Conservation (phyloP, 1,139 yeast species). For the Pichia sp. region DNA sequence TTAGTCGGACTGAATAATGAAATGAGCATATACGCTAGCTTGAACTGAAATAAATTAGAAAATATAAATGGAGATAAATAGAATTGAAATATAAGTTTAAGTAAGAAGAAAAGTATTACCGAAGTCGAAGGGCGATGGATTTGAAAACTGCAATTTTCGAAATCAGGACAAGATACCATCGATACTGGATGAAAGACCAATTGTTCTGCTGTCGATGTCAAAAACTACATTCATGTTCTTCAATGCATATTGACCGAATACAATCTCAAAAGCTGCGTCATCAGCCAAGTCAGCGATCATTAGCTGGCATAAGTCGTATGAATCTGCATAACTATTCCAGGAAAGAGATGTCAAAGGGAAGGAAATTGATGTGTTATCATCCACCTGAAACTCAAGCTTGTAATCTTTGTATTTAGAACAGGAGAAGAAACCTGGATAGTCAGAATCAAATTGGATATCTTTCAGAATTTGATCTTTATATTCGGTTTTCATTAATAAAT, state of each 20-base stretch:
- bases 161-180: conserved; percentile 7
- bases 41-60: no score
- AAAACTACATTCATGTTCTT: conserved; percentile 16
- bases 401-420: conserved; percentile 12
- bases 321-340: conserved; percentile 15
- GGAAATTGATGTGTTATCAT: conserved; percentile 2
- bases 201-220: conserved; percentile 12
- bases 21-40: no score
- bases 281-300: conserved; percentile 14
- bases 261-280: conserved; percentile 10
- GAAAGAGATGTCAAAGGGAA: conserved; percentile 15
- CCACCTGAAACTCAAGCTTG: conserved; percentile 6
- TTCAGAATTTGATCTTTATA: conserved; percentile 10
- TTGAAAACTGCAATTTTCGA: no score
- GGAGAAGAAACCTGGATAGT: conserved; percentile 12
- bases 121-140: no score
- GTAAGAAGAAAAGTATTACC: no score
- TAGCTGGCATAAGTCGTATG: conserved; percentile 17
- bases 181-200: conserved; percentile 16
- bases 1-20: no score
- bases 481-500: conserved; percentile 11
- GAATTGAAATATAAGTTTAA: no score
- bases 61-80: no score
- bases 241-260: conserved; percentile 18
- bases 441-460: conserved; percentile 5